Percentiles rank a stretch among this genome's conserved stretches.
Conservation (phyloP, 345 rosid genomes). For the Eucalyptus cloeziana region DNA sequence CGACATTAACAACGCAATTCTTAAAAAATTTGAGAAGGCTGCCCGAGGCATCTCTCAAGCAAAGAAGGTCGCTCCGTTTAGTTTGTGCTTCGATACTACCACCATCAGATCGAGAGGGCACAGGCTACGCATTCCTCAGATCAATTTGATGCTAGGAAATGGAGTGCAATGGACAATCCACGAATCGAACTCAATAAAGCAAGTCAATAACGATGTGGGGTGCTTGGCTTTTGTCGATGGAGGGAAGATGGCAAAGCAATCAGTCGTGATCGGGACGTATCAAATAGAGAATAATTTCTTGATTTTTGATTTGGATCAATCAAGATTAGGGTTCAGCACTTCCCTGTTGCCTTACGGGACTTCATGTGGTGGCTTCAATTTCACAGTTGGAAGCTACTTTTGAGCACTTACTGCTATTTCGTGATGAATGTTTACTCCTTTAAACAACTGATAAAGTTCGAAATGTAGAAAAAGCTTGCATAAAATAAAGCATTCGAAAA, state of each 20-base stretch:
- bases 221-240: not conserved
- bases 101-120: not conserved
- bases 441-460: not conserved
- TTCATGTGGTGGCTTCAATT: not conserved
- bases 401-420: not conserved
- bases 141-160: not conserved
- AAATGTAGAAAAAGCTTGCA: not conserved
- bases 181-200: not conserved
- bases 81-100: not conserved
- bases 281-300: constrained; percentile 17
- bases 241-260: not conserved
- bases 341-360: not conserved
- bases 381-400: not conserved
- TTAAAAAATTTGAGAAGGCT: not conserved
- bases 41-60: not conserved
- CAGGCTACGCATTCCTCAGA: not conserved
- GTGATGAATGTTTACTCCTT: not conserved
- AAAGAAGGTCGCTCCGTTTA: not conserved
- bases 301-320: constrained; percentile 10
- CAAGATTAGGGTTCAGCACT: constrained; percentile 17
- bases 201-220: not conserved
- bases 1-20: not conserved
- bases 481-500: not conserved
- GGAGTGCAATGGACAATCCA: not conserved
- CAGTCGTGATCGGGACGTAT: constrained; percentile 14